Evolutionary conservation across 1,284 basidiomycete genomes (phyloP).

Genomic region (Paramarasmius palmivorus): DNA sequence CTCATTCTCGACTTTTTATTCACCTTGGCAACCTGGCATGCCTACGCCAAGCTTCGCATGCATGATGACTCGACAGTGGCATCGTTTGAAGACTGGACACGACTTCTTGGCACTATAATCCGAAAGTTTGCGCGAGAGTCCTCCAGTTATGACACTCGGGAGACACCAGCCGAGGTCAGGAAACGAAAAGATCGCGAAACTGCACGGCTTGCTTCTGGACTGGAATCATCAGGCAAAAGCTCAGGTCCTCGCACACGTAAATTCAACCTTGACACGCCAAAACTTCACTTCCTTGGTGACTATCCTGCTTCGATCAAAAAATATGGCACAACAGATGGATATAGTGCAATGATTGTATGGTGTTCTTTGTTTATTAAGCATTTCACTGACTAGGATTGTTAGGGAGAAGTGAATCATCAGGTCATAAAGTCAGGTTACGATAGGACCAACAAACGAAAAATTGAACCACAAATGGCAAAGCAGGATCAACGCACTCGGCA

Average conservation of each 20-base stretch:
- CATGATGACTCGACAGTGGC: slow-evolving; percentile 18
- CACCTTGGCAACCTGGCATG: slow-evolving; percentile 18
- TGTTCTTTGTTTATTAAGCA: neutral
- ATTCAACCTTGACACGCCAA: slow-evolving; percentile 10
- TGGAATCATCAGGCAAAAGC: neutral
- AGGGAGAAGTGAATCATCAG: slow-evolving; percentile 5
- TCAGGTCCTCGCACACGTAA: neutral
- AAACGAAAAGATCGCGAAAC: neutral
- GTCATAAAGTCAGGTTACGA: neutral
- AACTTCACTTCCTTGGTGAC: slow-evolving; percentile 17
- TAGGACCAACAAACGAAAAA: neutral
- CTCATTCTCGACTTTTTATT: slow-evolving; percentile 15
- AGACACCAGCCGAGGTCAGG: neutral
- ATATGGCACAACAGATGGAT: slow-evolving; percentile 14
- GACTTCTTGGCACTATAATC: slow-evolving; percentile 4
- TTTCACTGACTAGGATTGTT: neutral
- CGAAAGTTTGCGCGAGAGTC: slow-evolving; percentile 4
- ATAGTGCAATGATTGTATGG: slow-evolving; percentile 8
- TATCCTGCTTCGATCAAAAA: slow-evolving; percentile 7
- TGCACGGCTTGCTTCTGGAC: neutral
- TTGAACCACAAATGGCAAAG: neutral
- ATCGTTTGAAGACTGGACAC: slow-evolving; percentile 4
- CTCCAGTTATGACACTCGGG: slow-evolving; percentile 4
- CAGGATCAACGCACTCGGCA: neutral
- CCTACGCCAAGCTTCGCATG: slow-evolving; percentile 22